Percentiles rank a stretch among this genome's conserved stretches.
These are phyloP conservation scores for Phalaenopsis equestris DNA, from an alignment of 106 monocot species.

Conservation along the genomic window DNA sequence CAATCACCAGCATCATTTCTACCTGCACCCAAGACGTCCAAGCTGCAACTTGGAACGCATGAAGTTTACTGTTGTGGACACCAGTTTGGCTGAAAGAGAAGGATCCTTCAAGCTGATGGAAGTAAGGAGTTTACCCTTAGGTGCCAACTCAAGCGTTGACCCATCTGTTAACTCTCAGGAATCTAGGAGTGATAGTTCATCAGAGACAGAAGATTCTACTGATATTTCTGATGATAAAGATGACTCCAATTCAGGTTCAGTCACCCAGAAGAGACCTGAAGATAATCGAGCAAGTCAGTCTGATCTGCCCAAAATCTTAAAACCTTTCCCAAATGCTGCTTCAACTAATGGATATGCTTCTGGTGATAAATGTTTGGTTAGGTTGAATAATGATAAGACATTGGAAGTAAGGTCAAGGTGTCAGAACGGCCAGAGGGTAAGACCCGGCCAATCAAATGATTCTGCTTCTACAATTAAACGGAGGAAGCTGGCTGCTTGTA, in stretches of 20 bases:
- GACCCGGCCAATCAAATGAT: slow-evolving; percentile 14
- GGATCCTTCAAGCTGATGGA: slow-evolving; percentile 37
- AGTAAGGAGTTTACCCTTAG: slow-evolving; percentile 43
- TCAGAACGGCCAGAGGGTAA: slow-evolving; percentile 13
- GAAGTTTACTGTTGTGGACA: slow-evolving; percentile 76
- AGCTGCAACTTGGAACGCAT: slow-evolving; percentile 27
- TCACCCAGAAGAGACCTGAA: slow-evolving; percentile 10
- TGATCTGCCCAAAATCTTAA: neutral
- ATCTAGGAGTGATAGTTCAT: slow-evolving; percentile 22
- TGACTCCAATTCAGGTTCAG: slow-evolving; percentile 5
- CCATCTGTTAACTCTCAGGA: slow-evolving; percentile 8
- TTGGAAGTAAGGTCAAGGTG: slow-evolving; percentile 7
- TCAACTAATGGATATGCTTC: slow-evolving; percentile 18
- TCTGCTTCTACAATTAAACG: slow-evolving; percentile 35
- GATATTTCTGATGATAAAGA: slow-evolving; percentile 14
- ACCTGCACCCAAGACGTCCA: slow-evolving; percentile 30
- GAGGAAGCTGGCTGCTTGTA: slow-evolving; percentile 36
- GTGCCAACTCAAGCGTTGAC: slow-evolving; percentile 5
- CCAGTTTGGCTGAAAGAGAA: slow-evolving; percentile 41
- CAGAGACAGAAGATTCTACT: slow-evolving; percentile 12
- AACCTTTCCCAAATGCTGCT: neutral
- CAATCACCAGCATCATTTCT: slow-evolving; percentile 18
- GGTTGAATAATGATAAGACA: slow-evolving; percentile 6
- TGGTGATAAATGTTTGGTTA: slow-evolving; percentile 2
- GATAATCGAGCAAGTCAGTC: neutral